These are phyloP conservation scores for Exophiala mesophila DNA, from an alignment of 2,329 filamentous ascomycete species.

Conservation along the genomic window DNA sequence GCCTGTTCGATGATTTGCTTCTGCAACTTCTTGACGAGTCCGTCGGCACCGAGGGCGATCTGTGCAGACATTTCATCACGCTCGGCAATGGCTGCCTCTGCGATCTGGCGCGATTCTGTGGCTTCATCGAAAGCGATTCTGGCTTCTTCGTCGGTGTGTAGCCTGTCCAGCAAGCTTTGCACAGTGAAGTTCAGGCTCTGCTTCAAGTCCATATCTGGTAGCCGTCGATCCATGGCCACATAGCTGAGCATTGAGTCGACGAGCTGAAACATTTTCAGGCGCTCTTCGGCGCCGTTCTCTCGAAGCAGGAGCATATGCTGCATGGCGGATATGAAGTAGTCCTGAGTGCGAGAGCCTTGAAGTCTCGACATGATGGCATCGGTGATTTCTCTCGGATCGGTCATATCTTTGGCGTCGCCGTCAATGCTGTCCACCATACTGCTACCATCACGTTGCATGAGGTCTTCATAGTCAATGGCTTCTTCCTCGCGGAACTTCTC, in stretches of 20 bases:
- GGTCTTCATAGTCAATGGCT: conserved; percentile 96
- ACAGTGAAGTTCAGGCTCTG: conserved; percentile 97
- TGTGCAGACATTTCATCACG: conserved; percentile 89
- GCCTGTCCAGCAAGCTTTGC: conserved; percentile 86
- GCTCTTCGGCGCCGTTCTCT: conserved; percentile 86
- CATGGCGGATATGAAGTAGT: conserved; percentile 93
- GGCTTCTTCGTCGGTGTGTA: conserved; percentile 94
- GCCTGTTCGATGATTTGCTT: conserved; percentile 90
- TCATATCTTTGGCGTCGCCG: conserved; percentile 83
- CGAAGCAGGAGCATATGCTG: conserved; percentile 92
- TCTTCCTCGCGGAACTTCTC: conserved; percentile 90
- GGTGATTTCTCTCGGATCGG: conserved; percentile 85
- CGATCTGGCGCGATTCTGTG: conserved; percentile 82
- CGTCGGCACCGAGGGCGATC: conserved; percentile 86
- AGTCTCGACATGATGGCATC: conserved; percentile 87
- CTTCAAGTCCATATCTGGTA: conserved; percentile 96
- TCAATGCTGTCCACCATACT: conserved; percentile 86
- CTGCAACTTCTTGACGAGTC: conserved; percentile 85
- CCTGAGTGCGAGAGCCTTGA: conserved; percentile 76
- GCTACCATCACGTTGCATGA: conserved; percentile 83
- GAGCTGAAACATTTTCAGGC: conserved; percentile 91
- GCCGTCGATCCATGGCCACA: conserved; percentile 91
- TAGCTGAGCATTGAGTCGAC: conserved; percentile 99
- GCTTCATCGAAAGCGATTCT: conserved; percentile 88
- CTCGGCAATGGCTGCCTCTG: conserved; percentile 92